Conservation (phyloP, 345 rosid genomes). For the Passiflora organensis region DNA sequence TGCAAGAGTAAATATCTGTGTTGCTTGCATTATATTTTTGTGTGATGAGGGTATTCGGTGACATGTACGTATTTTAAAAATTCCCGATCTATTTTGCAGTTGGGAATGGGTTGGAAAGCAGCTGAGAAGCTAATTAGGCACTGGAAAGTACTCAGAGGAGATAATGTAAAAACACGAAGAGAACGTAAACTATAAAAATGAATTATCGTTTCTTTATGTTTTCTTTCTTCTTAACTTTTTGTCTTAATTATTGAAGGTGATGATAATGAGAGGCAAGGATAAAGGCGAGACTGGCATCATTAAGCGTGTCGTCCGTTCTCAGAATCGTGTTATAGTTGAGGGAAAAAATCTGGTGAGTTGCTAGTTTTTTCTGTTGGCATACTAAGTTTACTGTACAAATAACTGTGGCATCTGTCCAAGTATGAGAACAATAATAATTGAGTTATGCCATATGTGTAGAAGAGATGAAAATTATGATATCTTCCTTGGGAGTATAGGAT, state of each 20-base stretch:
- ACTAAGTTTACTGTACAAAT: background rate
- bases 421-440: background rate
- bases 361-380: background rate
- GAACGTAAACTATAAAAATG: background rate
- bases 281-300: constrained; percentile 71
- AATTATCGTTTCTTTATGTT: background rate
- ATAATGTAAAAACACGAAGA: constrained; percentile 48
- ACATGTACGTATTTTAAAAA: background rate
- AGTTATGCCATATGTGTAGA: background rate
- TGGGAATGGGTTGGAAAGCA: constrained; percentile 93
- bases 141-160: constrained; percentile 95
- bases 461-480: background rate
- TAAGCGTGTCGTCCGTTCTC: constrained; percentile 77
- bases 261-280: constrained; percentile 86
- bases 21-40: too few species aligned
- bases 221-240: background rate
- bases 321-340: constrained; percentile 81
- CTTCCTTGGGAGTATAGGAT: too few species aligned
- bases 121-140: constrained; percentile 94
- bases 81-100: background rate
- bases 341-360: constrained; percentile 76
- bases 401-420: background rate
- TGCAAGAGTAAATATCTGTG: too few species aligned
- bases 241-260: constrained; percentile 38
- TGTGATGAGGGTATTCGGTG: too few species aligned